Conservation (phyloP, 2,329 filamentous ascomycete genomes). For the Ophiostoma tasmaniense region DNA sequence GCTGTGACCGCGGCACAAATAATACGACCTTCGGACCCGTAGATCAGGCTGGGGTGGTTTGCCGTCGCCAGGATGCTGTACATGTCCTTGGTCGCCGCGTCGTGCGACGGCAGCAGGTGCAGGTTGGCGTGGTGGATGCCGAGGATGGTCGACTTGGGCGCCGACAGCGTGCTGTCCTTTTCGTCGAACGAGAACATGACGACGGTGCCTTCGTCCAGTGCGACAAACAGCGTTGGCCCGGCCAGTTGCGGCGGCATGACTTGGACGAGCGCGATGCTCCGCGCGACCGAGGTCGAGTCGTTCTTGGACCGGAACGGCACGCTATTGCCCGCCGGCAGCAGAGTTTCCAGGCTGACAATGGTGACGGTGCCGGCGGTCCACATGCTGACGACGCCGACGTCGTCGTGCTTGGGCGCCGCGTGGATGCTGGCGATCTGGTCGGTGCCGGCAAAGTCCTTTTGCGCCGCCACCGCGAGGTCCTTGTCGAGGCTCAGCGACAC, state of each 20-base stretch:
- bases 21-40: constrained; percentile 76
- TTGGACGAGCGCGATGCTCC: constrained; percentile 71
- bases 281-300: constrained; percentile 66
- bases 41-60: constrained; percentile 89
- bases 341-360: constrained; percentile 58
- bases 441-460: constrained; percentile 50
- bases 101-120: constrained; percentile 61
- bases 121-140: constrained; percentile 80
- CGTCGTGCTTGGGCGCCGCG: constrained; percentile 53
- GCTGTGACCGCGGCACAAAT: constrained; percentile 92
- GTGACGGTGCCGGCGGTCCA: constrained; percentile 77
- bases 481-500: constrained; percentile 57
- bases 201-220: constrained; percentile 87
- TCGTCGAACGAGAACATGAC: constrained; percentile 69
- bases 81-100: constrained; percentile 32
- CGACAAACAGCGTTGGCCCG: constrained; percentile 72
- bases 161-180: constrained; percentile 53
- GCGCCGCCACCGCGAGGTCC: constrained; percentile 47
- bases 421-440: constrained; percentile 84
- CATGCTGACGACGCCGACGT: constrained; percentile 73
- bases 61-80: constrained; percentile 87
- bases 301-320: constrained; percentile 51
- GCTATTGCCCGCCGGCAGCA: constrained; percentile 54
- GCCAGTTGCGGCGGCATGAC: constrained; percentile 53
- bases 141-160: constrained; percentile 72